Evolutionary conservation across 1,284 basidiomycete genomes (phyloP).

Genomic region (Cutaneotrichosporon sp.): DNA sequence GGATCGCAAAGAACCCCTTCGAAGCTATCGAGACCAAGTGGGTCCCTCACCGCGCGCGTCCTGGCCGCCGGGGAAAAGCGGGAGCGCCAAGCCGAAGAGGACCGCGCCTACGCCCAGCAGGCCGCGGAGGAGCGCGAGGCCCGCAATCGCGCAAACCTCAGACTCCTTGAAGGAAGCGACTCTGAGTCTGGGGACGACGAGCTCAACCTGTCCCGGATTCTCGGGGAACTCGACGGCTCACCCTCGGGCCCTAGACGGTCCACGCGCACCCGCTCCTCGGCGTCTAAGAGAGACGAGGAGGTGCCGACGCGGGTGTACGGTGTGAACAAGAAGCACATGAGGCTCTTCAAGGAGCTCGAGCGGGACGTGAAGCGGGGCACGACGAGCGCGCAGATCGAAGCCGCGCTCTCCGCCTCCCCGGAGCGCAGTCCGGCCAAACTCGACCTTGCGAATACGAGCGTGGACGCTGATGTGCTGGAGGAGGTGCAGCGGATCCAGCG

Average conservation of each 20-base stretch:
- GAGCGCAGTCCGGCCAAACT: neutral
- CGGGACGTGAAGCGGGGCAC: neutral
- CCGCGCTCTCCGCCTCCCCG: neutral
- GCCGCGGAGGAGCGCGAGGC: neutral
- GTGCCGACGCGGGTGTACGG: neutral
- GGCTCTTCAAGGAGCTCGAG: neutral
- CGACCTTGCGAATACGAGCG: neutral
- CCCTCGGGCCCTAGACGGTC: neutral
- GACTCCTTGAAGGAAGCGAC: neutral
- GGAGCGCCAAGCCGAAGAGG: neutral
- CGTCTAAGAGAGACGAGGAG: neutral
- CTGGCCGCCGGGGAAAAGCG: slow-evolving; percentile 1
- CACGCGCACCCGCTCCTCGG: neutral
- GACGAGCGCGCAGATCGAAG: neutral
- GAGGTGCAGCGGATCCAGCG: neutral
- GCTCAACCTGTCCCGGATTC: neutral
- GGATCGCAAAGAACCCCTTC: neutral
- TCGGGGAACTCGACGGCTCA: neutral
- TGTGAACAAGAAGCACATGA: neutral
- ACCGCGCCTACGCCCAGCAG: neutral
- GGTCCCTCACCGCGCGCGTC: slow-evolving; percentile 3
- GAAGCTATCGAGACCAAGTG: neutral
- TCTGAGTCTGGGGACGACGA: slow-evolving; percentile 5
- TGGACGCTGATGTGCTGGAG: neutral
- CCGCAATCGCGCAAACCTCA: neutral